Percentiles rank a stretch among this genome's conserved stretches.
Conservation (phyloP, 1,139 yeast species). For the Petasospora fabianii region DNA sequence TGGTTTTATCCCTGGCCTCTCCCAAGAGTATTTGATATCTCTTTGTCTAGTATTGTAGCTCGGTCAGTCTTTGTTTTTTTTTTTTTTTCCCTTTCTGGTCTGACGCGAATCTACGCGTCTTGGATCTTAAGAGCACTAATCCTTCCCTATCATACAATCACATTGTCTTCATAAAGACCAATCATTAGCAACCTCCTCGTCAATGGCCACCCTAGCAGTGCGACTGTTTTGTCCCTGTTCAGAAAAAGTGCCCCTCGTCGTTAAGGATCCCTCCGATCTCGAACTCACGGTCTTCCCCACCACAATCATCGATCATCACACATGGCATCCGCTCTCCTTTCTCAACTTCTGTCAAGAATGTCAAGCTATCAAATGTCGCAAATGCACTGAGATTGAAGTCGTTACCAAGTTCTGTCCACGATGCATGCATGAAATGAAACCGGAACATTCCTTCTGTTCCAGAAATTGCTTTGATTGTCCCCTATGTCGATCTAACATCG, state of each 20-base stretch:
- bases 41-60: no score
- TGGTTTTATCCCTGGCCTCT: background rate
- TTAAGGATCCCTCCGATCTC: conserved; percentile 7
- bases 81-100: no score
- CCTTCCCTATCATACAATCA: no score
- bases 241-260: conserved; percentile 14
- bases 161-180: no score
- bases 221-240: conserved; percentile 24
- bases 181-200: no score
- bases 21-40: no score
- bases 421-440: conserved; percentile 24
- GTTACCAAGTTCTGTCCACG: conserved; percentile 24
- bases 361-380: conserved; percentile 25
- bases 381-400: conserved; percentile 25
- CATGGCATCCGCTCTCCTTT: conserved; percentile 17
- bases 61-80: no score
- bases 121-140: no score
- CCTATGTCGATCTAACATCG: conserved; percentile 15
- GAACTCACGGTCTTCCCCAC: conserved; percentile 18
- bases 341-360: conserved; percentile 25
- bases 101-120: no score
- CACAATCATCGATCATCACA: conserved; percentile 19
- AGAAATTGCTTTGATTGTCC: conserved; percentile 28
- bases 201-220: background rate
- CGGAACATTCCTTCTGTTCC: conserved; percentile 23